These are phyloP conservation scores for Cyclotella kingstonii DNA, from an alignment of 108 stramenopile genomes.

Conservation along the genomic window DNA sequence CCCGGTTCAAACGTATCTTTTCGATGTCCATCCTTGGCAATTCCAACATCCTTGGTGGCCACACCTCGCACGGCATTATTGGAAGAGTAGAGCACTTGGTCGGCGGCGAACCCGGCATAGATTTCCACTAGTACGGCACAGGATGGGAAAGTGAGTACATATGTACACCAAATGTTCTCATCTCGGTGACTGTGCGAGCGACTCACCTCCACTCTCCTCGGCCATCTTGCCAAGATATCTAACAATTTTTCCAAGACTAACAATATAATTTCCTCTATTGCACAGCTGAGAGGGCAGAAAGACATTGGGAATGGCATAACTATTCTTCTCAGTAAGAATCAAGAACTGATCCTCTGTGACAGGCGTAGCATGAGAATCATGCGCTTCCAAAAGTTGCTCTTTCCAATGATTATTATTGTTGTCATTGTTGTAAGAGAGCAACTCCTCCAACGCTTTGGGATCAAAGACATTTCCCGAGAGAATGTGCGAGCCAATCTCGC, in stretches of 20 bases:
- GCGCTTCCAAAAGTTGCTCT: constrained; percentile 49
- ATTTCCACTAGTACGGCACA: too few relatives aligned
- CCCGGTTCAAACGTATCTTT: constrained; percentile 97
- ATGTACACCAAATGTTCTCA: not conserved
- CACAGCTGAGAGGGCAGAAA: constrained; percentile 84
- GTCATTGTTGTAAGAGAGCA: constrained; percentile 82
- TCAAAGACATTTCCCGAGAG: constrained; percentile 99
- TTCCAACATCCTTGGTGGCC: constrained; percentile 96
- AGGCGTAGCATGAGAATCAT: constrained; percentile 78
- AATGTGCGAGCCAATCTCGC: constrained; percentile 97
- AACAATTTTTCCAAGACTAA: constrained; percentile 85
- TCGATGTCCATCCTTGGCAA: constrained; percentile 86
- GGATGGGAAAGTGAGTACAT: too few relatives aligned
- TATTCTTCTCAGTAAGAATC: constrained; percentile 65
- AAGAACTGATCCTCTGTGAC: constrained; percentile 88
- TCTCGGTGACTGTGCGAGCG: not conserved
- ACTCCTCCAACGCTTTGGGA: constrained; percentile 93
- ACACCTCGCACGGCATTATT: constrained; percentile 76
- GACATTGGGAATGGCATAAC: constrained; percentile 70
- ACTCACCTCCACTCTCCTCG: constrained; percentile 81
- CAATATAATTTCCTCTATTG: constrained; percentile 98
- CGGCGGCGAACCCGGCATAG: constrained; percentile 96
- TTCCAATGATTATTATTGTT: constrained; percentile 69
- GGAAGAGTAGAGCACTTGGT: constrained; percentile 86
- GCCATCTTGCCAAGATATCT: constrained; percentile 95